Conservation (phyloP, 192 early-diverging fungal genomes). For the Coemansia sp. region DNA sequence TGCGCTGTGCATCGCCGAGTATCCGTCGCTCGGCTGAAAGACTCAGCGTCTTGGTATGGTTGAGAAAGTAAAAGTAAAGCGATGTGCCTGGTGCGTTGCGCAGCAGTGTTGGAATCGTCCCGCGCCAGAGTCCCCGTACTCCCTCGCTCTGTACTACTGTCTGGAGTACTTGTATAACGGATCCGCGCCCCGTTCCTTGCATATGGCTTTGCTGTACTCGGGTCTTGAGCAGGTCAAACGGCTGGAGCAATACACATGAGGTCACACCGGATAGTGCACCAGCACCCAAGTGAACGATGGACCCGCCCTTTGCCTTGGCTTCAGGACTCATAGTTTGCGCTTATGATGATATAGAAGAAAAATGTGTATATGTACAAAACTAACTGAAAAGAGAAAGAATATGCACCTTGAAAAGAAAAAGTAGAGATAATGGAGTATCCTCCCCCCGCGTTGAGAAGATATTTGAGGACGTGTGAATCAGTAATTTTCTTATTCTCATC, state of each 20-base stretch:
- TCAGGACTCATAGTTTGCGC: conserved; percentile 12
- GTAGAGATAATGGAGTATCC: not conserved
- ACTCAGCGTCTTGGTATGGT: conserved; percentile 41
- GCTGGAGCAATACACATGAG: conserved; percentile 82
- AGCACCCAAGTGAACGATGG: conserved; percentile 68
- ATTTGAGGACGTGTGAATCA: not conserved
- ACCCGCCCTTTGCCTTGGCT: conserved; percentile 32
- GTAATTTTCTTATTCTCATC: no score
- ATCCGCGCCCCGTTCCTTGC: not conserved
- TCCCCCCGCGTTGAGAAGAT: not conserved
- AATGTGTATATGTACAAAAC: not conserved
- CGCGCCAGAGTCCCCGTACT: conserved; percentile 55
- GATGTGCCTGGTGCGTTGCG: conserved; percentile 58
- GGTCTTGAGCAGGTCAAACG: conserved; percentile 87
- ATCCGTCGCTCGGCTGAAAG: conserved; percentile 26
- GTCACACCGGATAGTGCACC: conserved; percentile 80
- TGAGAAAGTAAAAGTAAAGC: conserved; percentile 64
- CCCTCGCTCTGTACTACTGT: conserved; percentile 61
- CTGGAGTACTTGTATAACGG: conserved; percentile 21
- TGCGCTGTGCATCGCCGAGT: conserved; percentile 12
- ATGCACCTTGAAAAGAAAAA: not conserved
- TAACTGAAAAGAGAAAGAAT: not conserved
- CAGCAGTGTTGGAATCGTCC: conserved; percentile 49
- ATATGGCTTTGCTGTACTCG: conserved; percentile 66
- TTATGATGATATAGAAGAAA: not conserved